A percentile compares a stretch with the other conserved stretches of the same genome.
Evolutionary conservation across 140 eudicot species (phyloP).

Genomic region (Anethum foeniculum): DNA sequence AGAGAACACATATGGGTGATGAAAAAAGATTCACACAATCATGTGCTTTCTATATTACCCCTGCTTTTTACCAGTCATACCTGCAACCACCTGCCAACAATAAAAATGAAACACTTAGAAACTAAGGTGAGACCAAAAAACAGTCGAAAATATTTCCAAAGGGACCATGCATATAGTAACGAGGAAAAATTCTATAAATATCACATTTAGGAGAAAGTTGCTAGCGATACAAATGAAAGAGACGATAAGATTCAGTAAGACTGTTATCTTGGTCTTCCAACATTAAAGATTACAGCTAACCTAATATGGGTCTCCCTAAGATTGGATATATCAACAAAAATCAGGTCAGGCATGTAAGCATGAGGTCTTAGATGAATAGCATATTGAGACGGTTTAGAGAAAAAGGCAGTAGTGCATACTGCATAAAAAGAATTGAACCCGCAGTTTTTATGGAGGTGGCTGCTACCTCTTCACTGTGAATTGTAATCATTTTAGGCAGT

Average conservation of each 20-base stretch:
- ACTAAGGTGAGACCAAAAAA: background rate
- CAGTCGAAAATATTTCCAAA: background rate
- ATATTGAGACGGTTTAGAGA: background rate
- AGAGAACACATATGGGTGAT: background rate
- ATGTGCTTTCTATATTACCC: slow-evolving; percentile 12
- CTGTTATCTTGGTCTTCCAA: background rate
- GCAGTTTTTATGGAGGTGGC: background rate
- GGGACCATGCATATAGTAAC: background rate
- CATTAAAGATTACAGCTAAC: background rate
- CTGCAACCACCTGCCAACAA: slow-evolving; percentile 62
- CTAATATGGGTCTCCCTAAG: background rate
- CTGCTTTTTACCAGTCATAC: slow-evolving; percentile 67
- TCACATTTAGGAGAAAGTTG: background rate
- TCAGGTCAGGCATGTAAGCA: background rate
- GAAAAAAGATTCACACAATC: background rate
- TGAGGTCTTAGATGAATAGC: slow-evolving; percentile 5
- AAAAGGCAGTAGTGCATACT: background rate
- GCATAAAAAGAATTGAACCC: background rate
- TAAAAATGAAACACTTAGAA: background rate
- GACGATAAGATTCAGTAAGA: background rate
- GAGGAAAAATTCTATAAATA: background rate
- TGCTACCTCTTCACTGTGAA: background rate
- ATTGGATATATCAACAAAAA: background rate
- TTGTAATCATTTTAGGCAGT: background rate
- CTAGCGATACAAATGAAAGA: background rate